phyloP scores from a whole-genome alignment of 441 rosid genomes.

The Bocquillonia castaneifolia region DNA sequence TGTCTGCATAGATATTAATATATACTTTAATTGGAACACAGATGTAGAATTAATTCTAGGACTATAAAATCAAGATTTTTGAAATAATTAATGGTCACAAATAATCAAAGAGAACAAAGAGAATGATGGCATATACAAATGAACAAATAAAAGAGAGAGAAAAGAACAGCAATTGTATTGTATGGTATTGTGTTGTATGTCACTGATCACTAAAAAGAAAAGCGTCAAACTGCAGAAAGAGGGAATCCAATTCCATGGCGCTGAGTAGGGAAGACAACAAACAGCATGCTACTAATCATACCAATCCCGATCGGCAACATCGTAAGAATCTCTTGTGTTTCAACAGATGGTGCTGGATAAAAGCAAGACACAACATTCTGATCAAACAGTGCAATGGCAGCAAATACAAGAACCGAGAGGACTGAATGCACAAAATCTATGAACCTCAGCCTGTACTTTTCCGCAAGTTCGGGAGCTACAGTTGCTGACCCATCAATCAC shows the following conservation, averaged over 20 bases:
- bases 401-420: constrained; percentile 64
- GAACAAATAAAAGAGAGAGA: too few relatives aligned
- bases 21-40: too few relatives aligned
- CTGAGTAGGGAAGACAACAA: constrained; percentile 66
- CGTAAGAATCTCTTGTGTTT: constrained; percentile 54
- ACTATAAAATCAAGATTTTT: too few relatives aligned
- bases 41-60: too few relatives aligned
- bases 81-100: too few relatives aligned
- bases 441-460: constrained; percentile 41
- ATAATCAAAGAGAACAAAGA: too few relatives aligned
- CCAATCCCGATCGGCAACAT: constrained; percentile 72
- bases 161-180: too few relatives aligned
- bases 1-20: too few relatives aligned
- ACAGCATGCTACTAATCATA: constrained; percentile 60
- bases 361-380: constrained; percentile 66
- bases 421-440: constrained; percentile 67
- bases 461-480: constrained; percentile 45
- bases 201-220: too few relatives aligned
- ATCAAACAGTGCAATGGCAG: constrained; percentile 63
- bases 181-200: too few relatives aligned
- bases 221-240: constrained; percentile 35
- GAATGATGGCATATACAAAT: too few relatives aligned
- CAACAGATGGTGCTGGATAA: constrained; percentile 57
- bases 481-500: constrained; percentile 60
- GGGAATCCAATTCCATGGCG: constrained; percentile 96